These are phyloP conservation scores for Oryza officinalis DNA, from an alignment of 176 grass and related monocot genomes.

Conservation along the genomic window DNA sequence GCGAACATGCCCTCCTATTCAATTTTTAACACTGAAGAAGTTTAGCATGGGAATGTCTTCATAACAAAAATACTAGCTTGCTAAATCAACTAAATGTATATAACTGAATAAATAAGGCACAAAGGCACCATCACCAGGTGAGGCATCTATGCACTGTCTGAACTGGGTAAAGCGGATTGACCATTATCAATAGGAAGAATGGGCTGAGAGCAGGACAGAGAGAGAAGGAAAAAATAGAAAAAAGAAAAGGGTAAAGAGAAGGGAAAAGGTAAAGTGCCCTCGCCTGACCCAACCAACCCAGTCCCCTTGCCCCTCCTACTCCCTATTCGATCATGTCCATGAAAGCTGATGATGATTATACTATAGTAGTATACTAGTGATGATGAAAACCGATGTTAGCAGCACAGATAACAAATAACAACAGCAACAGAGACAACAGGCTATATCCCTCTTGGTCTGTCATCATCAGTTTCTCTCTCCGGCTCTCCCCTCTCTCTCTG, in stretches of 20 bases:
- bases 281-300: background rate
- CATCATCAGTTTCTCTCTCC: background rate
- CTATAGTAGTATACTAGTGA: background rate
- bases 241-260: background rate
- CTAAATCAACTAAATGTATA: constrained; percentile 1
- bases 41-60: constrained; percentile 12
- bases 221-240: background rate
- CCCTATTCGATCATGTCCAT: background rate
- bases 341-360: background rate
- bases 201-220: background rate
- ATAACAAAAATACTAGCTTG: background rate
- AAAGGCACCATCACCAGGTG: background rate
- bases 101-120: background rate
- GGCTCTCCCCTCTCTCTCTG: background rate
- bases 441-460: background rate
- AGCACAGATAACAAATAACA: background rate
- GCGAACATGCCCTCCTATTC: constrained; percentile 79
- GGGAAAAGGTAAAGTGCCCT: background rate
- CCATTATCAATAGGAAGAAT: background rate
- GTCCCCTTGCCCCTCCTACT: background rate
- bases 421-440: background rate
- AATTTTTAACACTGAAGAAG: constrained; percentile 28
- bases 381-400: background rate
- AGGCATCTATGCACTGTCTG: background rate
- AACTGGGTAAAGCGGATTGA: background rate